A percentile compares a stretch with the other conserved stretches of the same genome.
phyloP scores from a whole-genome alignment of 2,329 filamentous ascomycete genomes.

The Claviceps citrina region DNA sequence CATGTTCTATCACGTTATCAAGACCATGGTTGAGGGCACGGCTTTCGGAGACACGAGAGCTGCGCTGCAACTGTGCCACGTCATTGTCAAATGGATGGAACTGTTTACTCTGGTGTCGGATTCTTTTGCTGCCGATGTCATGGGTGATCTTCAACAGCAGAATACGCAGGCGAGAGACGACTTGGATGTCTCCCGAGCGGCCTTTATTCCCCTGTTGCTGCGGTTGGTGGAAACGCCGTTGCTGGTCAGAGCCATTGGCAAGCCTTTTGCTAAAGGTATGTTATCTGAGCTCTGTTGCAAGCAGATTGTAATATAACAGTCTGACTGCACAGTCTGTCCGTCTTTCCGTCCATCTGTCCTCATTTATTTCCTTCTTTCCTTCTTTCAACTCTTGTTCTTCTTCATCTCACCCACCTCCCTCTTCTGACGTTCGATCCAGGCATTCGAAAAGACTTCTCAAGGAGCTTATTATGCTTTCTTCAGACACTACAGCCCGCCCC shows the following conservation, averaged over 20 bases:
- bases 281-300: background rate
- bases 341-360: too few relatives aligned
- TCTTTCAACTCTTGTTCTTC: background rate
- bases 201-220: slow-evolving; percentile 47
- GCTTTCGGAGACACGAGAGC: slow-evolving; percentile 31
- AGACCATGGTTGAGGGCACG: slow-evolving; percentile 52
- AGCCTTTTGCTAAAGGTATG: slow-evolving; percentile 36
- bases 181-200: slow-evolving; percentile 44
- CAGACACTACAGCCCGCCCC: slow-evolving; percentile 42
- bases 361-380: too few relatives aligned
- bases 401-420: background rate
- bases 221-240: slow-evolving; percentile 44
- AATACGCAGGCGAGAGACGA: slow-evolving; percentile 35
- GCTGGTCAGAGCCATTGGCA: slow-evolving; percentile 38
- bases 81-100: slow-evolving; percentile 43
- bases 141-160: slow-evolving; percentile 30
- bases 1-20: slow-evolving; percentile 83
- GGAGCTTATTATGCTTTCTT: slow-evolving; percentile 38
- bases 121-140: slow-evolving; percentile 32
- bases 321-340: too few relatives aligned
- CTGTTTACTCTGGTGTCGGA: slow-evolving; percentile 37
- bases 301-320: too few relatives aligned
- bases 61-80: slow-evolving; percentile 33
- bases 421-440: slow-evolving; percentile 17
- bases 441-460: slow-evolving; percentile 32